A percentile compares a stretch with the other conserved stretches of the same genome.
Evolutionary conservation across 83 land plant species (phyloP).

Genomic region (Picea abies): DNA sequence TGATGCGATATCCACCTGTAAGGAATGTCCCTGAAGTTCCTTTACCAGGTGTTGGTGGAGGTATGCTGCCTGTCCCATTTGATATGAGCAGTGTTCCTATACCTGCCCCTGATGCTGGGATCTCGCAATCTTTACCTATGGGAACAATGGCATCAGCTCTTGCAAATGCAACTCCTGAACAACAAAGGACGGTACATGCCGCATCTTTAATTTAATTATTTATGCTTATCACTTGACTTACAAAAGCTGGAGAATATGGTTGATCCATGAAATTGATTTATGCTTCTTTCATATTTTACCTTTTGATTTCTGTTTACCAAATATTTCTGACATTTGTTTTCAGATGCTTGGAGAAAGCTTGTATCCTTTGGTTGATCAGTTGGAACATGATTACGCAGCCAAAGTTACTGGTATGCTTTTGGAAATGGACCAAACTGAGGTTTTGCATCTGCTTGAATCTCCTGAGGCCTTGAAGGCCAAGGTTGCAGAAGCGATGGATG

Average conservation of each 20-base stretch:
- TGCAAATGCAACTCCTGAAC: constrained; percentile 86
- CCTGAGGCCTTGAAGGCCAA: constrained; percentile 79
- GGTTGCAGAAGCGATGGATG: constrained; percentile 88
- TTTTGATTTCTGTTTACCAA: not conserved
- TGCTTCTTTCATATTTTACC: not conserved
- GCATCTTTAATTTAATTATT: not conserved
- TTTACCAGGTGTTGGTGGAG: constrained; percentile 71
- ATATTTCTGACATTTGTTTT: not conserved
- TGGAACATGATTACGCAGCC: constrained; percentile 79
- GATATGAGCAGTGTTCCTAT: constrained; percentile 67
- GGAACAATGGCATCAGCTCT: constrained; percentile 78
- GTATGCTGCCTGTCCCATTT: constrained; percentile 77
- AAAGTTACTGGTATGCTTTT: constrained; percentile 91
- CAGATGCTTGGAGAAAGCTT: constrained; percentile 83
- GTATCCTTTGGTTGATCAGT: constrained; percentile 74
- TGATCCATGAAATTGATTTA: not conserved
- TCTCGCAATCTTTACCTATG: constrained; percentile 66
- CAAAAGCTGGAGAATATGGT: not conserved
- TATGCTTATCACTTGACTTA: not conserved
- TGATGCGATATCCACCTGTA: constrained; percentile 79
- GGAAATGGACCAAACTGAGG: constrained; percentile 92
- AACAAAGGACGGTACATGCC: constrained; percentile 76
- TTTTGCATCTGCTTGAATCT: constrained; percentile 77
- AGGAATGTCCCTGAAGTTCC: constrained; percentile 71
- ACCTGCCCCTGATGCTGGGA: constrained; percentile 47